Percentiles rank a stretch among this genome's conserved stretches.
Conservation (phyloP, 768 basidiomycete species). For the Suillus americanus region DNA sequence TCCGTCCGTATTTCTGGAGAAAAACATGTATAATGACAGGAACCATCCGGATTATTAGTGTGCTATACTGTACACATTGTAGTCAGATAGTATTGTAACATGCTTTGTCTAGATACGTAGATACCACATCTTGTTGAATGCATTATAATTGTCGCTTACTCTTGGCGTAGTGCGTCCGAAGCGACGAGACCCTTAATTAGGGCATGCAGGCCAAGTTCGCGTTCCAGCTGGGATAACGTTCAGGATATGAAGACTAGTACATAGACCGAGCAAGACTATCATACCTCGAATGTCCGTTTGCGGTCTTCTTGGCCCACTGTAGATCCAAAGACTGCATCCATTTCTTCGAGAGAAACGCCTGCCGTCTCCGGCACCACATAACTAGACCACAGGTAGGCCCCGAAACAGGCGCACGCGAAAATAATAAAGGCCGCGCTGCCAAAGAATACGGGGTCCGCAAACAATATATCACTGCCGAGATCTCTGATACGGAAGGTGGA, state of each 20-base stretch:
- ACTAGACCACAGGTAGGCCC: constrained; percentile 72
- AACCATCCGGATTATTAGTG: neutral
- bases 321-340: constrained; percentile 66
- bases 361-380: constrained; percentile 75
- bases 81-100: neutral
- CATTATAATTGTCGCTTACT: neutral
- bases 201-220: constrained; percentile 50
- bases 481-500: constrained; percentile 4
- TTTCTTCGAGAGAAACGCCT: constrained; percentile 72
- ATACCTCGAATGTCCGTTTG: constrained; percentile 52
- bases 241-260: neutral
- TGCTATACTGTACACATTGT: neutral
- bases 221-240: constrained; percentile 48
- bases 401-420: constrained; percentile 63
- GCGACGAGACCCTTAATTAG: constrained; percentile 40
- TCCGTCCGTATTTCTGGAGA: neutral
- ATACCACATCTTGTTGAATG: constrained; percentile 4
- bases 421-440: constrained; percentile 65
- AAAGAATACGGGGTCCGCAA: neutral
- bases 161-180: neutral
- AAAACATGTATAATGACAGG: neutral
- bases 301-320: constrained; percentile 57
- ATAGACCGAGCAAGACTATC: constrained; percentile 1
- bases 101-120: neutral
- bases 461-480: neutral